phyloP scores from a whole-genome alignment of 2,329 filamentous ascomycete genomes.

The Cladobotryum protrusum region DNA sequence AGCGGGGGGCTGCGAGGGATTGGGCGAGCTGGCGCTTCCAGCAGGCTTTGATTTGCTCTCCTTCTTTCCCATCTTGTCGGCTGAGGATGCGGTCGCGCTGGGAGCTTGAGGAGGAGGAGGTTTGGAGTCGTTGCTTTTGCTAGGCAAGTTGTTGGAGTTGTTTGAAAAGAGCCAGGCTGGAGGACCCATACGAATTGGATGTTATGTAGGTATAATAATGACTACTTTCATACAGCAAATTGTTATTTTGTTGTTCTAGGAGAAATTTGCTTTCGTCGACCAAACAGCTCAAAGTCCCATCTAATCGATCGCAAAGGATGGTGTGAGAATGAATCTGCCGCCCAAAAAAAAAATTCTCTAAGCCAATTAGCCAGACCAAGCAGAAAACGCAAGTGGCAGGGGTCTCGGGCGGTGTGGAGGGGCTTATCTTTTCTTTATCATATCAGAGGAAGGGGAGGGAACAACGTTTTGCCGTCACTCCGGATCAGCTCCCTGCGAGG shows the following conservation, averaged over 20 bases:
- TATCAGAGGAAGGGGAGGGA: neutral
- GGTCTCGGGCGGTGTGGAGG: slow-evolving; percentile 7
- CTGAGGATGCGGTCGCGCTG: slow-evolving; percentile 13
- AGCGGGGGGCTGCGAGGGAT: slow-evolving; percentile 36
- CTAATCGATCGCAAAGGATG: slow-evolving; percentile 1
- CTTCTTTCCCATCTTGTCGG: slow-evolving; percentile 31
- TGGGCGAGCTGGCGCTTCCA: slow-evolving; percentile 15
- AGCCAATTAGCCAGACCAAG: neutral
- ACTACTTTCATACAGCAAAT: neutral
- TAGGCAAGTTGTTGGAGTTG: slow-evolving; percentile 22
- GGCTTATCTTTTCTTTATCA: slow-evolving; percentile 15
- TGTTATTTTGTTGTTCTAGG: neutral
- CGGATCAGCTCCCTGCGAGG: slow-evolving; percentile 5
- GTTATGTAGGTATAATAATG: neutral
- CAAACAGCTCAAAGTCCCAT: neutral
- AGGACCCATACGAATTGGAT: slow-evolving; percentile 17
- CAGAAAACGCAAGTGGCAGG: slow-evolving; percentile 6
- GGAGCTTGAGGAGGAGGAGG: slow-evolving; percentile 13
- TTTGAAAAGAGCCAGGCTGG: slow-evolving; percentile 41
- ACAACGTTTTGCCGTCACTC: slow-evolving; percentile 14
- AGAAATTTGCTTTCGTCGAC: neutral
- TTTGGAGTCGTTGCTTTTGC: neutral
- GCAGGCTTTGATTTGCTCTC: slow-evolving; percentile 17
- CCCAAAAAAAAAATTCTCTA: slow-evolving; percentile 2
- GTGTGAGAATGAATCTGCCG: neutral